Conservation (phyloP, 1,284 basidiomycete species). For the Caloboletus firmus region DNA sequence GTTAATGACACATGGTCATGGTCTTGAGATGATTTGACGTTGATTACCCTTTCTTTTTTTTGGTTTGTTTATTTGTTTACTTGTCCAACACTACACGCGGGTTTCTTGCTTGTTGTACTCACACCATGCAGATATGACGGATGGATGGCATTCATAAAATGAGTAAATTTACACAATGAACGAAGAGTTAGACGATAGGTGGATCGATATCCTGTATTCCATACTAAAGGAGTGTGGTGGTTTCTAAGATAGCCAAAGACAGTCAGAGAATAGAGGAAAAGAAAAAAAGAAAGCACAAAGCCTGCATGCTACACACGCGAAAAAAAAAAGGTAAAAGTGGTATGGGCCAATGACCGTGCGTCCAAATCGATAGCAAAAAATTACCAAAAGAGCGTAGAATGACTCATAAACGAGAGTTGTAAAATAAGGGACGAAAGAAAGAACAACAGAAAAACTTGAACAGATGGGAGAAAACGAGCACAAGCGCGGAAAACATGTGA, state of each 20-base stretch:
- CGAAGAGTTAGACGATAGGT: conserved; percentile 24
- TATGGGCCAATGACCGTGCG: conserved; percentile 15
- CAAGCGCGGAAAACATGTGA: neutral
- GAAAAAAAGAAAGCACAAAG: neutral
- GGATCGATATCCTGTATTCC: conserved; percentile 20
- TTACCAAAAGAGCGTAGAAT: conserved; percentile 36
- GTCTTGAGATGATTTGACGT: neutral
- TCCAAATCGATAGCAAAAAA: conserved; percentile 25
- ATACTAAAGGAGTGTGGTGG: conserved; percentile 19
- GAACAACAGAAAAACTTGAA: neutral
- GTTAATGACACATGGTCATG: neutral
- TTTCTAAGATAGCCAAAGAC: conserved; percentile 7
- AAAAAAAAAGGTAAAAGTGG: neutral
- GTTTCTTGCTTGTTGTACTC: neutral
- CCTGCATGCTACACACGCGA: conserved; percentile 21
- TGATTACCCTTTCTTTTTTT: neutral
- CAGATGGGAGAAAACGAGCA: conserved; percentile 6
- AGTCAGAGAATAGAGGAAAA: neutral
- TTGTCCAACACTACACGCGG: neutral
- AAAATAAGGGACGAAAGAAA: conserved; percentile 9
- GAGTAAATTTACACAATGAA: conserved; percentile 24
- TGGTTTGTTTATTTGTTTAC: too few species aligned
- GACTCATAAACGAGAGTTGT: conserved; percentile 22
- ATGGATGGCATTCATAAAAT: conserved; percentile 17
- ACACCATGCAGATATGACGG: neutral